A percentile compares a stretch with the other conserved stretches of the same genome.
phyloP scores from a whole-genome alignment of 345 rosid species.

The Firmiana major region DNA sequence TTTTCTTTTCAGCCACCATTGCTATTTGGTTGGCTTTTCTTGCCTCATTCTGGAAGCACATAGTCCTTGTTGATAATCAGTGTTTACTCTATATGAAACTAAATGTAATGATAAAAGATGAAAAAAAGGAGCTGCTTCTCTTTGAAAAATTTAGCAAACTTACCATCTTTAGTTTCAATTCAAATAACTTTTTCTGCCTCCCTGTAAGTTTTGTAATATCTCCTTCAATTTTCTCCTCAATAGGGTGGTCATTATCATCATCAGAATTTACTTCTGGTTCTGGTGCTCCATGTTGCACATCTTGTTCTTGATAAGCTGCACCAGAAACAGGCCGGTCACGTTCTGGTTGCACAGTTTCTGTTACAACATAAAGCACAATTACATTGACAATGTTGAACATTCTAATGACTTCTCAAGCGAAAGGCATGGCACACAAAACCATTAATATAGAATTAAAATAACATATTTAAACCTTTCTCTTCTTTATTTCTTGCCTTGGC shows the following conservation, averaged over 20 bases:
- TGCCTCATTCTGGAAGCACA: slow-evolving; percentile 58
- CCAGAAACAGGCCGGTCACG: slow-evolving; percentile 17
- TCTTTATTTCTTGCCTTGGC: slow-evolving; percentile 36
- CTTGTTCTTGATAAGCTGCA: slow-evolving; percentile 31
- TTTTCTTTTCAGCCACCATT: slow-evolving; percentile 84
- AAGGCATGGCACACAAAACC: not conserved
- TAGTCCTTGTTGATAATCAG: slow-evolving; percentile 2
- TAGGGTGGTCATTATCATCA: slow-evolving; percentile 34
- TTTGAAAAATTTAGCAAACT: not conserved
- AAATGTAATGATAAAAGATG: not conserved
- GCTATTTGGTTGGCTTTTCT: slow-evolving; percentile 84
- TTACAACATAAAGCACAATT: slow-evolving; percentile 4
- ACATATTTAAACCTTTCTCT: slow-evolving; percentile 31
- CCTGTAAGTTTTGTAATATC: slow-evolving; percentile 73
- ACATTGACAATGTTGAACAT: not conserved
- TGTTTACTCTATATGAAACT: not conserved
- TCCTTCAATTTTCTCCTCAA: slow-evolving; percentile 40
- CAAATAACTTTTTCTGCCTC: slow-evolving; percentile 69
- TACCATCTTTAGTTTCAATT: slow-evolving; percentile 83
- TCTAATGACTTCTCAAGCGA: not conserved
- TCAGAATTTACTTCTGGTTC: slow-evolving; percentile 41
- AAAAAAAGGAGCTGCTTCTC: slow-evolving; percentile 6
- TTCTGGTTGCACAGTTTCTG: slow-evolving; percentile 37
- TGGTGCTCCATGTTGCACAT: slow-evolving; percentile 30
- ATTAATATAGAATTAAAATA: not conserved